A percentile compares a stretch with the other conserved stretches of the same genome.
Conservation (phyloP, 2,329 filamentous ascomycete genomes). For the Trichoderma sp. region DNA sequence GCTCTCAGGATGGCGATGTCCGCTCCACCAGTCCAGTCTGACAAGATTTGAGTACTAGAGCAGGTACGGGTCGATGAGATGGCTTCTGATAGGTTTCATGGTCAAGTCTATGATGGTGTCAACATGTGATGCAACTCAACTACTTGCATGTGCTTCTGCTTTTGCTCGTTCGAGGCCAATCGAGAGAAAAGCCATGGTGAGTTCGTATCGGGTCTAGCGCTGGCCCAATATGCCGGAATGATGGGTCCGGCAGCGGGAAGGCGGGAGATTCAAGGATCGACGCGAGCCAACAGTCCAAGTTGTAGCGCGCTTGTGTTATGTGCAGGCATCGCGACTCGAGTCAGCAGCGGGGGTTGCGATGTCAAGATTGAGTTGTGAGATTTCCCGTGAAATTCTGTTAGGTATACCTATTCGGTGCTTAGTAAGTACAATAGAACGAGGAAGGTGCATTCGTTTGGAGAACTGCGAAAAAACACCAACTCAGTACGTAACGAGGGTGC, state of each 20-base stretch:
- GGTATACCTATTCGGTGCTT: not conserved
- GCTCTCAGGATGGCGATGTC: not conserved
- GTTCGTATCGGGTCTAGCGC: slow-evolving; percentile 6
- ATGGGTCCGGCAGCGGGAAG: slow-evolving; percentile 14
- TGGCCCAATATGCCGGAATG: slow-evolving; percentile 10
- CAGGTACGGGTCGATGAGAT: not conserved
- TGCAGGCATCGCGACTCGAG: not conserved
- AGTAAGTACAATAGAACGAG: not conserved
- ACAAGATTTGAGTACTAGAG: not conserved
- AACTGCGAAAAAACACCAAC: not conserved
- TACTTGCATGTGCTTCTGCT: not conserved
- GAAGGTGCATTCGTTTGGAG: not conserved
- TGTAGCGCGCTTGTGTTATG: not conserved
- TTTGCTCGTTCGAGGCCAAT: not conserved
- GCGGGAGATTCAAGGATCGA: slow-evolving; percentile 12
- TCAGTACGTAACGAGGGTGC: not conserved
- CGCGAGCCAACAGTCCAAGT: not conserved
- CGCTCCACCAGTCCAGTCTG: not conserved
- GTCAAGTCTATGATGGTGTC: not conserved
- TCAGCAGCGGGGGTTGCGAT: not conserved
- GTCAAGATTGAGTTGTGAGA: not conserved
- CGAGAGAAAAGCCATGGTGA: not conserved
- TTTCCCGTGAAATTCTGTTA: not conserved
- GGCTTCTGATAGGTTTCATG: not conserved
- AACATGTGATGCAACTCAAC: not conserved